Base-by-base conservation (phyloP, 2,329 filamentous ascomycete species). In the Cryphonectria naterciae region DNA sequence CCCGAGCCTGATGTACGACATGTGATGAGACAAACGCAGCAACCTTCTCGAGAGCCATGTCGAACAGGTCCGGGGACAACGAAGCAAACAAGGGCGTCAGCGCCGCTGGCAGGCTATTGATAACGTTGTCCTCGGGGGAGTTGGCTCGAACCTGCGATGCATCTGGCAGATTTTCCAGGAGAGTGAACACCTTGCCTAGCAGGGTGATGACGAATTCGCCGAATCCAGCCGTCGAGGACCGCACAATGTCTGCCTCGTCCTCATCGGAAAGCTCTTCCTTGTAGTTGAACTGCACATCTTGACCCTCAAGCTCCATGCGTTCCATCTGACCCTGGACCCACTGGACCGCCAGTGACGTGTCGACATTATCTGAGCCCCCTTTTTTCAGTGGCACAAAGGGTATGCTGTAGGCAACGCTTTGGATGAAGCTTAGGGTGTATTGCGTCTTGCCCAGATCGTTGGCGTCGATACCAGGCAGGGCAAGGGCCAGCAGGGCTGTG, bases 401-500 rank as follows among this genome's bases (percentile, higher is more conserved):
- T 67, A 99, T 97, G 77, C 95, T 97, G 83, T 98, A 98, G 72
- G 94, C 95, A 17, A 98, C 93, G 70, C 93, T 93, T 80, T 98
- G 95, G 70, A 99, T 96, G 79, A 98, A 98, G 75, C 95, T 93
- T 70, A 99, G 85, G 0, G 96, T 97, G 80, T 97, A 93, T 76
- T 97, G 88, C 0, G 96, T 98, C 85, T 99, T 99, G 78, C 96
- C 95, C 37, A 99, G 84, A 81, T 99, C 96, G 78, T 99, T 99
- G 74, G 97, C 95, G 81, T 99, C 97, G 71, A 99, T 97, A 32
- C 96, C 97, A 0, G 97, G 97, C 43, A 99, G 85, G 5, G 95
- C 94, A 72, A 99, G 86, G 6, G 95, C 96, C n/a, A 99, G 84
- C 49, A 99, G 84, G 0, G 95, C 95, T 1, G 96, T 99, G 74